Conservation (phyloP, 1,139 yeast species). For the Blastobotrys raffinosifermentans region DNA sequence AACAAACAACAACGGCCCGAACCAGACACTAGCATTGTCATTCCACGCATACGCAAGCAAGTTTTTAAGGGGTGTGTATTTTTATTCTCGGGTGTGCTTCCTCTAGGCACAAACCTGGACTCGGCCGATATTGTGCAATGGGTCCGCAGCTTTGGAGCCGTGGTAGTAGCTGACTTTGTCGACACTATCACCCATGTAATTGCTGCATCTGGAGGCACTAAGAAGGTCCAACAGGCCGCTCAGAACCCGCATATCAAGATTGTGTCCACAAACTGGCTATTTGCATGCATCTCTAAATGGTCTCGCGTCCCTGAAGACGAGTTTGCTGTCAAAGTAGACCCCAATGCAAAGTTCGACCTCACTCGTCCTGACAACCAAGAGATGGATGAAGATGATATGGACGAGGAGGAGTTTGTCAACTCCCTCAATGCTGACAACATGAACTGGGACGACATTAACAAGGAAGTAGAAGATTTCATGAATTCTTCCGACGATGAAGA, state of each 20-base stretch:
- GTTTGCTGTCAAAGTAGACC: conserved; percentile 41
- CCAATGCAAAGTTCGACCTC: conserved; percentile 7
- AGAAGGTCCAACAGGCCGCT: conserved; percentile 67
- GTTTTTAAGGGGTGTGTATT: conserved; percentile 68
- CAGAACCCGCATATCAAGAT: conserved; percentile 47
- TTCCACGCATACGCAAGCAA: conserved; percentile 63
- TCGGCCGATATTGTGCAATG: conserved; percentile 76
- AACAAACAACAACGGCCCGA: conserved; percentile 9
- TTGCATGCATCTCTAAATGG: conserved; percentile 81
- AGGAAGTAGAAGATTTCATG: conserved; percentile 35
- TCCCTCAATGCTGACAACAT: conserved; percentile 31
- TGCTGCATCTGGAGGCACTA: conserved; percentile 66
- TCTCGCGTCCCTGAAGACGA: conserved; percentile 56
- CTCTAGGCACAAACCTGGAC: conserved; percentile 65
- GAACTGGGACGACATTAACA: conserved; percentile 36
- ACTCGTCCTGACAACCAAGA: conserved; percentile 8
- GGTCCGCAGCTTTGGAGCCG: conserved; percentile 90
- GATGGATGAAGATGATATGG: conserved; percentile 41
- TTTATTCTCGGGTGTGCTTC: conserved; percentile 81
- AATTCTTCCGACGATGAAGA: conserved; percentile 30
- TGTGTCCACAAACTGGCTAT: conserved; percentile 92
- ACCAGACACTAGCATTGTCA: conserved; percentile 41
- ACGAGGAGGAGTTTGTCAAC: conserved; percentile 28
- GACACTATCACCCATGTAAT: conserved; percentile 84
- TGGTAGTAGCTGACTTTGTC: conserved; percentile 66